These are phyloP conservation scores for Penicillium sp. DNA, from an alignment of 2,329 filamentous ascomycete species.

Conservation along the genomic window DNA sequence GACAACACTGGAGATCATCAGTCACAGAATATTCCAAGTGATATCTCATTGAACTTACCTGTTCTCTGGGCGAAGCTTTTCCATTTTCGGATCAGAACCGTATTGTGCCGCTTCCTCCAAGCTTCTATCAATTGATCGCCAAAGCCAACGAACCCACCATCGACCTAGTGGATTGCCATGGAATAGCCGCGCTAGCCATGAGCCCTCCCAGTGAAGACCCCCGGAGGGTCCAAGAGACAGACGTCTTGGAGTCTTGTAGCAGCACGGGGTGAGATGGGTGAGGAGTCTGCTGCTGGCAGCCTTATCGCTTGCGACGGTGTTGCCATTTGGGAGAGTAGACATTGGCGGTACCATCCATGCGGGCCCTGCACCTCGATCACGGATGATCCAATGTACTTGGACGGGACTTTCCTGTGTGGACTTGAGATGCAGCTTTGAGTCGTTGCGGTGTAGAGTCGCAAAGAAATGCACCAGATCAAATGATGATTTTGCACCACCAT, in stretches of 20 bases:
- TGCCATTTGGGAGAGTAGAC: constrained; percentile 13
- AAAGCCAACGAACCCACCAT: constrained; percentile 14
- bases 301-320: constrained; percentile 18
- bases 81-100: constrained; percentile 14
- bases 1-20: constrained; percentile 10
- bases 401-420: constrained; percentile 7
- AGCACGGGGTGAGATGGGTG: constrained; percentile 15
- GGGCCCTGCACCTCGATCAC: constrained; percentile 15
- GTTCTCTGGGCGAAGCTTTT: constrained; percentile 15
- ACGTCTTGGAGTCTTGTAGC: constrained; percentile 14
- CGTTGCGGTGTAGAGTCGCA: constrained; percentile 18
- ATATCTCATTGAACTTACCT: constrained; percentile 4
- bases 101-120: constrained; percentile 15
- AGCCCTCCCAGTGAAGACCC: constrained; percentile 14
- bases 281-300: constrained; percentile 18
- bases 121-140: constrained; percentile 13
- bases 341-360: constrained; percentile 21
- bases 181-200: constrained; percentile 16
- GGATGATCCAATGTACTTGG: constrained; percentile 22
- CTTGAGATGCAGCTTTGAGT: constrained; percentile 8
- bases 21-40: neutral
- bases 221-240: constrained; percentile 1
- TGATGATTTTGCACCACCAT: constrained; percentile 23
- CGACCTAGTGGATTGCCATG: constrained; percentile 20
- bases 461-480: constrained; percentile 24